A percentile compares a stretch with the other conserved stretches of the same genome.
phyloP scores from a whole-genome alignment of 23 red algal genomes.

The Agarophyton chilense region DNA sequence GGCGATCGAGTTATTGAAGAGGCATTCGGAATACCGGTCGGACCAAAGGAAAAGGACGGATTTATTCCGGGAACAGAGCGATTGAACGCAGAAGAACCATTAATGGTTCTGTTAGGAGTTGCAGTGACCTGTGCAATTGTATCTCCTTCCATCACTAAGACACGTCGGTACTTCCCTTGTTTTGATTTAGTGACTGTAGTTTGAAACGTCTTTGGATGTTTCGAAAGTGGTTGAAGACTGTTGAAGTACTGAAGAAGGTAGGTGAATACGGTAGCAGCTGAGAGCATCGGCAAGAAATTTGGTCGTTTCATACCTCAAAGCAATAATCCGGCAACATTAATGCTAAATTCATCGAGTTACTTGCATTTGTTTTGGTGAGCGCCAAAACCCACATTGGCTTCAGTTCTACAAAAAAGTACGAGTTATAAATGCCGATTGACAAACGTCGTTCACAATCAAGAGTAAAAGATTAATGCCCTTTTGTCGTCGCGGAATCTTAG shows the following conservation, averaged over 20 bases:
- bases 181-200: too few relatives aligned
- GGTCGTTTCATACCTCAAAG: neutral
- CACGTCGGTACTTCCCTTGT: too few relatives aligned
- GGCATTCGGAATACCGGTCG: slow-evolving; percentile 1
- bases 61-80: neutral
- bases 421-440: neutral
- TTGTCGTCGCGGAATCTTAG: neutral
- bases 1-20: slow-evolving; percentile 24
- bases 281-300: neutral
- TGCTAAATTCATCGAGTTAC: neutral
- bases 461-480: neutral
- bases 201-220: neutral
- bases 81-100: neutral
- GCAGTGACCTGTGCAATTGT: neutral
- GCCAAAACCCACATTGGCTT: too few relatives aligned
- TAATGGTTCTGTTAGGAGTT: neutral
- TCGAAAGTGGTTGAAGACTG: neutral
- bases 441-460: neutral
- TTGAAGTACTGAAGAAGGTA: neutral
- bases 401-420: neutral
- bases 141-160: neutral
- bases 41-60: neutral
- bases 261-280: neutral
- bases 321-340: neutral
- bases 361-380: slow-evolving; percentile 4